phyloP scores from a whole-genome alignment of 495 filamentous ascomycete genomes.

The Sphaerosporella brunnea region DNA sequence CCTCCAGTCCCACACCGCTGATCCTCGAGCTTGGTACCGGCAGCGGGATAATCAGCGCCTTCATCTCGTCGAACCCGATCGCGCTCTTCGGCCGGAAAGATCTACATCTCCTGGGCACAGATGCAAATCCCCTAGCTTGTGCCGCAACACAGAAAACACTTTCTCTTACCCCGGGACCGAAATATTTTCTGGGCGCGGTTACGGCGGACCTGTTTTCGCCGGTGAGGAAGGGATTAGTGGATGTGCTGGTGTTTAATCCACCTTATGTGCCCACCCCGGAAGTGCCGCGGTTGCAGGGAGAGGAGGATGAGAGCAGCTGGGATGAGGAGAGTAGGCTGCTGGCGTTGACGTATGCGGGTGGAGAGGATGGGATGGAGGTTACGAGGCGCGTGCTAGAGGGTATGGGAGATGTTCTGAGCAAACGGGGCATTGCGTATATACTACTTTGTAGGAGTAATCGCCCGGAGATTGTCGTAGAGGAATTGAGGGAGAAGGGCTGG shows the following conservation, averaged over 20 bases:
- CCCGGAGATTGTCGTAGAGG: conserved; percentile 53
- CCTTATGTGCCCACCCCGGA: conserved; percentile 78
- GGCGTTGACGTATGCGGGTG: conserved; percentile 76
- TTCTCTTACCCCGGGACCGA: conserved; percentile 15
- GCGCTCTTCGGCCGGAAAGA: conserved; percentile 54
- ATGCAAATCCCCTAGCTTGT: conserved; percentile 72
- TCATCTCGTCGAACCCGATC: conserved; percentile 55
- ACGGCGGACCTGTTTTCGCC: conserved; percentile 47
- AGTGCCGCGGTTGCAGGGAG: conserved; percentile 35
- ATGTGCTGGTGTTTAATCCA: conserved; percentile 88
- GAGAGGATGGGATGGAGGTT: conserved; percentile 77
- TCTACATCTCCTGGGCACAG: conserved; percentile 54
- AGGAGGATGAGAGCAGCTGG: conserved; percentile 31
- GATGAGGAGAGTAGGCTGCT: conserved; percentile 63
- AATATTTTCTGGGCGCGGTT: conserved; percentile 40
- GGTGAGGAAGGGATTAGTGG: conserved; percentile 40
- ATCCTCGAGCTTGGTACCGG: conserved; percentile 79
- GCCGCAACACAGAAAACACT: conserved; percentile 47
- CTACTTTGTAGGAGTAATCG: conserved; percentile 76
- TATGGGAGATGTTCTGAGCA: conserved; percentile 45
- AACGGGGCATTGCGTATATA: conserved; percentile 67
- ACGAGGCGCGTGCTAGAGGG: conserved; percentile 58
- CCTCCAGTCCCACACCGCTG: conserved; percentile 34
- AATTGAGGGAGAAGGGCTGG: conserved; percentile 32
- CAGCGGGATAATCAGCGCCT: conserved; percentile 78